A percentile compares a stretch with the other conserved stretches of the same genome.
Conservation (phyloP, 495 filamentous ascomycete species). For the Clohesyomyces aquaticus region DNA sequence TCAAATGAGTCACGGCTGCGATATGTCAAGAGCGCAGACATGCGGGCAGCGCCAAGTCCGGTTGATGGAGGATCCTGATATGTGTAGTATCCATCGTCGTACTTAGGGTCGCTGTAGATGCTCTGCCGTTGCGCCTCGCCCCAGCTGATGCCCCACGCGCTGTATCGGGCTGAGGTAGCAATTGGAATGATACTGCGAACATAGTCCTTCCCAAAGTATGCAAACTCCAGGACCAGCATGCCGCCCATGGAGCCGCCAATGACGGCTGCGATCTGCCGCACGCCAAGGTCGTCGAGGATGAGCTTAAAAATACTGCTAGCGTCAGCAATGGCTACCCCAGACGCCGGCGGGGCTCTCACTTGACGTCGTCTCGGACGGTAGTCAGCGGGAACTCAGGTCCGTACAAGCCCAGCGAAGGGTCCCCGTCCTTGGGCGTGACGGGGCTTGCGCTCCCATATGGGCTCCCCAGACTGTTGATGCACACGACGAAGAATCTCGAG, state of each 20-base stretch:
- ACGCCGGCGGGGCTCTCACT: slow-evolving; percentile 53
- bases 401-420: slow-evolving; percentile 74
- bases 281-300: slow-evolving; percentile 85
- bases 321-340: slow-evolving; percentile 15
- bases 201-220: slow-evolving; percentile 93
- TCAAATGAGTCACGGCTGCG: slow-evolving; percentile 96
- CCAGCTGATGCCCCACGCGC: slow-evolving; percentile 99
- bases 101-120: slow-evolving; percentile 98
- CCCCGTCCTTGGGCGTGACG: slow-evolving; percentile 82
- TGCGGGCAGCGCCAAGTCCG: slow-evolving; percentile 90
- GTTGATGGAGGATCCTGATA: slow-evolving; percentile 72
- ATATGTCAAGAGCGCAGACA: slow-evolving; percentile 95
- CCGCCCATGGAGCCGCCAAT: slow-evolving; percentile 98
- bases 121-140: slow-evolving; percentile 96
- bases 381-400: slow-evolving; percentile 96
- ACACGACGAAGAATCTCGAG: slow-evolving; percentile 90
- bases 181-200: slow-evolving; percentile 90
- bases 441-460: slow-evolving; percentile 96
- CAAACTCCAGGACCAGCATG: slow-evolving; percentile 96
- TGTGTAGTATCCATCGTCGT: slow-evolving; percentile 93
- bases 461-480: slow-evolving; percentile 94
- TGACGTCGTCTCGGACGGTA: slow-evolving; percentile 93
- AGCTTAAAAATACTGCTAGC: slow-evolving; percentile 78
- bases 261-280: slow-evolving; percentile 82
- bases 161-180: slow-evolving; percentile 91